These are phyloP conservation scores for Saccharomycopsis capsularis DNA, from an alignment of 805 yeast species.

Conservation along the genomic window DNA sequence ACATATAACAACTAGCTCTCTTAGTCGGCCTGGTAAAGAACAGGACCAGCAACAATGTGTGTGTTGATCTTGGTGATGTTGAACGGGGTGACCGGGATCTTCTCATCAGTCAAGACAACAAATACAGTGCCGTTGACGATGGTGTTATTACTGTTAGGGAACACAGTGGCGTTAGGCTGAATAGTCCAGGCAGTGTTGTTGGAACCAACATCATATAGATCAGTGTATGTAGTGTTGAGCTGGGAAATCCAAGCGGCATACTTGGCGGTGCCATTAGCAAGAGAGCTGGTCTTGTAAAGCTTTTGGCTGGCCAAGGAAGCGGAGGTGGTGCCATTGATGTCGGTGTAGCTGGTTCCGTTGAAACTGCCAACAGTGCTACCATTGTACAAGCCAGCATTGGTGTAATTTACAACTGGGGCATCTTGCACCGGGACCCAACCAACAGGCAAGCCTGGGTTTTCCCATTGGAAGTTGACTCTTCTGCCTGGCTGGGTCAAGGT, in stretches of 20 bases:
- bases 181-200: neutral
- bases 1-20: too few relatives aligned
- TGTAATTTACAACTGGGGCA: neutral
- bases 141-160: neutral
- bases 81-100: neutral
- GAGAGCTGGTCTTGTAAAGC: neutral
- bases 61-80: neutral
- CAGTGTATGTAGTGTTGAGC: neutral
- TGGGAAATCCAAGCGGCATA: conserved; percentile 1
- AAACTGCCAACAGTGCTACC: neutral
- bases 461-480: neutral
- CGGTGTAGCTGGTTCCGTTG: neutral
- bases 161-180: neutral
- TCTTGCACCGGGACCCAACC: neutral
- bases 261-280: neutral
- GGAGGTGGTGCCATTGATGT: neutral
- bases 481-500: neutral
- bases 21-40: neutral
- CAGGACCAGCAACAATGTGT: conserved; percentile 1
- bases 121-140: neutral
- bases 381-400: neutral
- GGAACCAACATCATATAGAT: neutral
- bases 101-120: neutral
- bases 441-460: neutral
- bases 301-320: neutral